phyloP scores from a whole-genome alignment of 495 filamentous ascomycete species.

The Penicillium fimorum region DNA sequence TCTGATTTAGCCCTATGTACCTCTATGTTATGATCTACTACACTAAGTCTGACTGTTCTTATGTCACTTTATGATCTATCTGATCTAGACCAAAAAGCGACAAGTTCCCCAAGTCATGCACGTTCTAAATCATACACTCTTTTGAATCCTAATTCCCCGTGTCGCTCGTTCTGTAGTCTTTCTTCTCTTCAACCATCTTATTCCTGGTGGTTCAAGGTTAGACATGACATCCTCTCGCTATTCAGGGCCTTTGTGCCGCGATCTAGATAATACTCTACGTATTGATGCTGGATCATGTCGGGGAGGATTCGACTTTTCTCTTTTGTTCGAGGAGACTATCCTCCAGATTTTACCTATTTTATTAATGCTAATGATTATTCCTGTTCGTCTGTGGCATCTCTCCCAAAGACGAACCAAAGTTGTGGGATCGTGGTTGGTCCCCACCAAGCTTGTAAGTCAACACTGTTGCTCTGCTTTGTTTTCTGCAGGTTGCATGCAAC shows the following conservation, averaged over 20 bases:
- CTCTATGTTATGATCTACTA: background rate
- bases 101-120: constrained; percentile 16
- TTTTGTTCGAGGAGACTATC: constrained; percentile 58
- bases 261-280: constrained; percentile 45
- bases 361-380: constrained; percentile 47
- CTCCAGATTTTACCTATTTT: constrained; percentile 50
- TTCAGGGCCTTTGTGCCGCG: constrained; percentile 28
- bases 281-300: constrained; percentile 44
- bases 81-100: constrained; percentile 21
- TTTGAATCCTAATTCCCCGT: constrained; percentile 15
- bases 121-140: constrained; percentile 9
- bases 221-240: constrained; percentile 31
- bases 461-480: background rate
- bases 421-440: constrained; percentile 33
- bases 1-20: constrained; percentile 4
- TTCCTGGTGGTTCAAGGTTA: constrained; percentile 26
- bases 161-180: constrained; percentile 13
- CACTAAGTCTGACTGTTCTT: background rate
- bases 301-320: constrained; percentile 59
- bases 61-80: constrained; percentile 23
- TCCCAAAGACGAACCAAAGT: constrained; percentile 48
- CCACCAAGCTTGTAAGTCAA: constrained; percentile 44
- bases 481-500: background rate
- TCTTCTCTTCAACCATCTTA: constrained; percentile 17
- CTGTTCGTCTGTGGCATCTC: constrained; percentile 48